Percentiles rank a stretch among this genome's conserved stretches.
These are phyloP conservation scores for Cercospora sp. DNA, from an alignment of 2,329 filamentous ascomycete genomes.

Conservation along the genomic window DNA sequence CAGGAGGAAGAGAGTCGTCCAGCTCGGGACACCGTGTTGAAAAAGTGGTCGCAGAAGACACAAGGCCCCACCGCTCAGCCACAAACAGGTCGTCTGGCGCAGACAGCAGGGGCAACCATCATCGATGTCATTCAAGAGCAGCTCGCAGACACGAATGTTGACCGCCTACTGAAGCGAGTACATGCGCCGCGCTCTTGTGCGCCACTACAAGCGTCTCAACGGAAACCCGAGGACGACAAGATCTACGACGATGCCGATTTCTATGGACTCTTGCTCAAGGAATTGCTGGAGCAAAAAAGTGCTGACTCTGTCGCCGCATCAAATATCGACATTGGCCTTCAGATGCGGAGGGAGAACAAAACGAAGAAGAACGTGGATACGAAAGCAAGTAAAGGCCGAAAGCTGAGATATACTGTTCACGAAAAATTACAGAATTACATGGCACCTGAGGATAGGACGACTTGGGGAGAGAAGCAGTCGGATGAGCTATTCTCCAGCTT, in stretches of 20 bases:
- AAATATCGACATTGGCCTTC: slow-evolving; percentile 41
- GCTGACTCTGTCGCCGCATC: slow-evolving; percentile 51
- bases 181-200: slow-evolving; percentile 74
- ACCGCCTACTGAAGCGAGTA: slow-evolving; percentile 69
- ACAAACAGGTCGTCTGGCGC: slow-evolving; percentile 60
- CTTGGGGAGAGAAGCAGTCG: slow-evolving; percentile 78
- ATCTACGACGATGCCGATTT: slow-evolving; percentile 95
- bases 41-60: slow-evolving; percentile 88
- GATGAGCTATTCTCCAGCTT: slow-evolving; percentile 60
- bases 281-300: slow-evolving; percentile 83
- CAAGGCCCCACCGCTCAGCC: slow-evolving; percentile 60
- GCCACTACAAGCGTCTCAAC: slow-evolving; percentile 58
- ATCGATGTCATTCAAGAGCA: slow-evolving; percentile 69
- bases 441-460: slow-evolving; percentile 79
- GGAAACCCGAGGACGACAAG: slow-evolving; percentile 55
- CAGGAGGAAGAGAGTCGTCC: slow-evolving; percentile 62
- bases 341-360: slow-evolving; percentile 70
- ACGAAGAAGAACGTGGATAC: slow-evolving; percentile 86
- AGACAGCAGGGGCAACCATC: slow-evolving; percentile 63
- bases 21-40: slow-evolving; percentile 69
- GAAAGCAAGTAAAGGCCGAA: slow-evolving; percentile 90
- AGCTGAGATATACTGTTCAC: slow-evolving; percentile 90
- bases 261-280: slow-evolving; percentile 88
- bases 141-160: slow-evolving; percentile 55
- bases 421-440: slow-evolving; percentile 99